Percentiles rank a stretch among this genome's conserved stretches.
These are phyloP conservation scores for Fusarium sp. DNA, from an alignment of 2,329 filamentous ascomycete genomes.

Conservation along the genomic window DNA sequence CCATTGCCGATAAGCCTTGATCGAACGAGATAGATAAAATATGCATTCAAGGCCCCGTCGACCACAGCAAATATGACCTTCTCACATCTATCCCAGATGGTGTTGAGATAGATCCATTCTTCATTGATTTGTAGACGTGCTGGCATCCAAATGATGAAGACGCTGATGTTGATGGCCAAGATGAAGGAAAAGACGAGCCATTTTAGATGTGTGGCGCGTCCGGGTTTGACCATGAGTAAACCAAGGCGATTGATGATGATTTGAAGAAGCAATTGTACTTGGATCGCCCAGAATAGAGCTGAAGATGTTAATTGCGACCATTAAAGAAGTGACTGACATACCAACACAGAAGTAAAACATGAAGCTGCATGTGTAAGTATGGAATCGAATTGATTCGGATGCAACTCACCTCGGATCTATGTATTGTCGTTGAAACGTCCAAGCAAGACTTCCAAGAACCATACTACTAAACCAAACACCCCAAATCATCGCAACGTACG, in stretches of 20 bases:
- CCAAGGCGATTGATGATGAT: conserved; percentile 68
- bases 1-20: conserved; percentile 61
- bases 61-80: conserved; percentile 65
- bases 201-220: conserved; percentile 57
- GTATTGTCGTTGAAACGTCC: conserved; percentile 44
- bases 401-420: conserved; percentile 41
- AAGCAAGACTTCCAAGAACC: conserved; percentile 38
- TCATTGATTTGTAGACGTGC: conserved; percentile 60
- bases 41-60: conserved; percentile 63
- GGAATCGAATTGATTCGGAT: accelerated
- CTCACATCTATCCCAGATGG: conserved; percentile 65
- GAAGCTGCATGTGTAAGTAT: conserved; percentile 24
- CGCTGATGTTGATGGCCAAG: conserved; percentile 63
- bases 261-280: conserved; percentile 65
- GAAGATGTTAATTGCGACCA: accelerated
- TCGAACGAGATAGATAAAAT: conserved; percentile 63
- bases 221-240: conserved; percentile 59
- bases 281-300: conserved; percentile 54
- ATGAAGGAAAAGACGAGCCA: conserved; percentile 61
- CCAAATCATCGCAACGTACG: conserved; percentile 44
- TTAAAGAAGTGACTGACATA: not conserved
- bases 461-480: conserved; percentile 45
- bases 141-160: conserved; percentile 68
- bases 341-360: conserved; percentile 43
- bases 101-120: conserved; percentile 60